Evolutionary conservation across 202 grass and related monocot species (phyloP), one percentile per base, ranked within the genome.

Genomic region (Dendrocalamus latiflorus): DNA sequence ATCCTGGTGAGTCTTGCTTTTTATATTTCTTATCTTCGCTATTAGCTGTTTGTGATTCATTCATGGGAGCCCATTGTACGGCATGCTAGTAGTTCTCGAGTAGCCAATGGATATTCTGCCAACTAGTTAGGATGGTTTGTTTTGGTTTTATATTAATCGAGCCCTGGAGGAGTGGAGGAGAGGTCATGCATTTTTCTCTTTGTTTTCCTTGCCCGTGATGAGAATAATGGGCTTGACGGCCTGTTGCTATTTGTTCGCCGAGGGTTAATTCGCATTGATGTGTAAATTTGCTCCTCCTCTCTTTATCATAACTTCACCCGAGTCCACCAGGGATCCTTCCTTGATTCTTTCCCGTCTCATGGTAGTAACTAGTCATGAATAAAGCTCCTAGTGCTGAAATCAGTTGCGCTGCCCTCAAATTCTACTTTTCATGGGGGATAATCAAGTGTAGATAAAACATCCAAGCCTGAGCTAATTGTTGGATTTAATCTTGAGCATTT

Each of bases 1-100:
- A 99, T 74, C 96, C 96, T 42, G 96, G 91, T 99, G 66, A 90
- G 86, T 82, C 77, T 9, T 1, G 25, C 54, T 5, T 21, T n/a
- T n/a, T 9, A 12, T 68, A 16, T 59, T 3, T 25, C n/a, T 53
- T 71, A 0, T 54, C 1, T 25, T 34, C 24, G 33, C 26, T 37
- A 1, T 4, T 81, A 1, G 20, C 25, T 50, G 42, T 36, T 7
- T 70, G 20, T 47, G 1, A 18, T 48, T 28, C 60, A 9, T 45
- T 20, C 39, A 9, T 51, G 55, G 39, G 68, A 56, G 5, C 6
- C 43, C 33, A 12, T 55, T 81, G 3, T 75, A 36, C 13, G 61
- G 12, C 12, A 26, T 26, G n/a, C n/a, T n/a, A n/a, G n/a, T n/a
- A n/a, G n/a, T n/a, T n/a, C n/a, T n/a, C n/a, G n/a, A n/a, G n/a